Base-by-base conservation (phyloP, 495 filamentous ascomycete species). In the Mycothermus thermophilus region DNA sequence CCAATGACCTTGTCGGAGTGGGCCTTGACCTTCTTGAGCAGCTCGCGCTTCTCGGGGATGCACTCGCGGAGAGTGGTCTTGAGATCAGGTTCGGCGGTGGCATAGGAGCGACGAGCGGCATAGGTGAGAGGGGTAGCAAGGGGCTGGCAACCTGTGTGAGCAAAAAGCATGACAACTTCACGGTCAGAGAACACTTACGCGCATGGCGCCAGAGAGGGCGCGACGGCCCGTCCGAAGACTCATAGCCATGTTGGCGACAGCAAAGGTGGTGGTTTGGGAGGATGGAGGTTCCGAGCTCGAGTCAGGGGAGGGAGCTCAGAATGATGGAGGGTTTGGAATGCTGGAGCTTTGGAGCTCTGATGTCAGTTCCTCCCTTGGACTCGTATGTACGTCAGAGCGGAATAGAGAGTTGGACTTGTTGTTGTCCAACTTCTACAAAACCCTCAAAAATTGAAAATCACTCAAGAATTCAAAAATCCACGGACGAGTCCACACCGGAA, bases 31-130 rank as follows among this genome's bases (percentile, higher is more conserved):
- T 84, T 77, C 60, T 92, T 83, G 36, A 95, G 64, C 6, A 90
- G 77, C 54, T 94, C 90, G 26, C 85, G 76, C 63, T 97, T 97
- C 30, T 72, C 82, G 16, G 90, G 90, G 45, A 97, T 93, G 32
- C 72, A 69, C 44, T 80, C 73, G 45, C 74, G 80, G 33, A 97
- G 68, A 17, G 81, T 80, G 18, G 76, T 64, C 58, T 95, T 96
- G 52, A 96, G 75, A 48, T 90, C 81, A 40, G 78, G 82, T 50
- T 95, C 86, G 23, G 78, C 64, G 34, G 79, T 71, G 20, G 80
- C 72, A 57, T 84, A 84, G 40, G 40, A 58, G 43, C 75, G 63
- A 17, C 42, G 37, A 1, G 43, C 27, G 17, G 46, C 37, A 39
- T 54, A 44, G 31, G 53, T 26, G 33, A 44, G 21, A 19, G 40